These are phyloP conservation scores for slime mould (Dictyostelium discoideum) DNA, from an alignment of 78 protist species.

Conservation along the genomic window DNA sequence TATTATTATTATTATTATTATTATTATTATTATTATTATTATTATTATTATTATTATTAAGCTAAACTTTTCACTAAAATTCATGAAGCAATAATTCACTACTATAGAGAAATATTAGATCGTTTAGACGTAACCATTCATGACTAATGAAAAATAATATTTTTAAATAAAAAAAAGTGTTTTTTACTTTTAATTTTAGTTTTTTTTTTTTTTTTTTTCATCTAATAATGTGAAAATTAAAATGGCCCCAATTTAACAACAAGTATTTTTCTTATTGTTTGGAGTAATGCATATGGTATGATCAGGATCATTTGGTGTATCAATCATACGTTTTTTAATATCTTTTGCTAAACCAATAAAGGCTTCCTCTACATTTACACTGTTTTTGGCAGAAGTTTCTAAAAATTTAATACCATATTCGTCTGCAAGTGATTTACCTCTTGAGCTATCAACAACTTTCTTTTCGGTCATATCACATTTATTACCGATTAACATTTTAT, in stretches of 20 bases:
- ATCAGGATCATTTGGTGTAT: slow-evolving; percentile 20
- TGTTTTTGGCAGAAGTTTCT: slow-evolving; percentile 98
- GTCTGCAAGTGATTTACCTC: slow-evolving; percentile 92
- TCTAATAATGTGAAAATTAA: not conserved
- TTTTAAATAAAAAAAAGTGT: too few relatives aligned
- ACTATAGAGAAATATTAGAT: too few relatives aligned
- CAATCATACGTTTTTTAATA: slow-evolving; percentile 90
- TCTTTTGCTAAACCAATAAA: slow-evolving; percentile 97
- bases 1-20: too few relatives aligned
- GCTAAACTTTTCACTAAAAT: too few relatives aligned
- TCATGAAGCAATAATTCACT: too few relatives aligned
- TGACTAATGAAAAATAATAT: too few relatives aligned
- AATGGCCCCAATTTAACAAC: not conserved
- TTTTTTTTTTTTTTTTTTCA: not conserved
- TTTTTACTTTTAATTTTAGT: too few relatives aligned
- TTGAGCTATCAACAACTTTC: slow-evolving; percentile 80
- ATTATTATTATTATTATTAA: too few relatives aligned
- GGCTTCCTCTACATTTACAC: slow-evolving; percentile 99
- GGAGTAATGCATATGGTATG: not conserved
- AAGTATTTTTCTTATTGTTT: not conserved
- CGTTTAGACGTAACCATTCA: too few relatives aligned
- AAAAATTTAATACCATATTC: slow-evolving; percentile 95
- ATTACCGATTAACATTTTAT: slow-evolving; percentile 97
- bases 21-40: too few relatives aligned
- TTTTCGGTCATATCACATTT: slow-evolving; percentile 96